Evolutionary conservation across 768 basidiomycete genomes (phyloP).

Genomic region (Dentipellis fragilis): DNA sequence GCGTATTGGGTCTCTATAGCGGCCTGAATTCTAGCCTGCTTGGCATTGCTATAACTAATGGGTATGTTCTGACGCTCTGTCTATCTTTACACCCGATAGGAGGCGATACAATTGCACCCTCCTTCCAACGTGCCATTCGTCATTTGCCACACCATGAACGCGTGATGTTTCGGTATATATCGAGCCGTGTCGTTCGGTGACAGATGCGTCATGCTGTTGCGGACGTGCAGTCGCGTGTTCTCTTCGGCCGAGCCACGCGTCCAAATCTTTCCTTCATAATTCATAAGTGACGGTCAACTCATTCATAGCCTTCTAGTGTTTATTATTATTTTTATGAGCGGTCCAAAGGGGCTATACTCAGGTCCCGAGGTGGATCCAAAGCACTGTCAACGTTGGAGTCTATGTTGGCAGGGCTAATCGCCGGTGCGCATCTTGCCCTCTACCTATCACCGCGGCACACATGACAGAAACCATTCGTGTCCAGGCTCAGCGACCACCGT

Average conservation of each 20-base stretch:
- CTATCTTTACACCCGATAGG: too few relatives aligned
- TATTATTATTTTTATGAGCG: conserved; percentile 92
- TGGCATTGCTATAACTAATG: conserved; percentile 90
- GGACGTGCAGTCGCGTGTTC: too few relatives aligned
- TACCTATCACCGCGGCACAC: neutral
- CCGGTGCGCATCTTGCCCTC: conserved; percentile 38
- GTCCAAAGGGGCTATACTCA: conserved; percentile 47
- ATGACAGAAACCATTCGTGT: neutral
- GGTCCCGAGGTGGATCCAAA: conserved; percentile 46
- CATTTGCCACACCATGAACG: neutral
- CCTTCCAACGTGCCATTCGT: neutral
- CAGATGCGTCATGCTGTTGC: too few relatives aligned
- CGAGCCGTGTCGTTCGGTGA: too few relatives aligned
- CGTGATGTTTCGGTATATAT: too few relatives aligned
- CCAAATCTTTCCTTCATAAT: too few relatives aligned
- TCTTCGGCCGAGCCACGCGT: too few relatives aligned
- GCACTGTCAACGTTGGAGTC: conserved; percentile 80
- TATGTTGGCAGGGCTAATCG: conserved; percentile 79
- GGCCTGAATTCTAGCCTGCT: conserved; percentile 79
- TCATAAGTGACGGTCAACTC: too few relatives aligned
- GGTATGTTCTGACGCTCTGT: conserved; percentile 32
- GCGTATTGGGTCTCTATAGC: conserved; percentile 74
- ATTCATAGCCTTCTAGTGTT: conserved; percentile 36
- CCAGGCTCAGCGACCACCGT: conserved; percentile 82
- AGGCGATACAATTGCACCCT: neutral